phyloP scores from a whole-genome alignment of 495 filamentous ascomycete species.

The Aspergillus sclerotioniger region DNA sequence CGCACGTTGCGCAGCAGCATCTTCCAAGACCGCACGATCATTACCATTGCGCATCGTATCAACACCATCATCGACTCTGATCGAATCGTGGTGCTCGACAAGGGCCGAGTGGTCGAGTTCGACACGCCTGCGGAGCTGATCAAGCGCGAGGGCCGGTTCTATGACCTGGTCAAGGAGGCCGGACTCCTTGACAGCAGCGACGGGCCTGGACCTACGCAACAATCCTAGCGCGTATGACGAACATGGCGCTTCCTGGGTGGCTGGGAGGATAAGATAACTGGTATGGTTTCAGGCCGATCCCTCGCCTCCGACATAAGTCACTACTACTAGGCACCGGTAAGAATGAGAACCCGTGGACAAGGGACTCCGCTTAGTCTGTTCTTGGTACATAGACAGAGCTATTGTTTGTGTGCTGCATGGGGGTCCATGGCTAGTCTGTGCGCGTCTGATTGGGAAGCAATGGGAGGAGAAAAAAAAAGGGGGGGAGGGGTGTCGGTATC shows the following conservation, averaged over 20 bases:
- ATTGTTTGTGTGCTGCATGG: conserved; percentile 4
- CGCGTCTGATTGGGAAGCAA: conserved; percentile 1
- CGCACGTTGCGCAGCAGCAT: conserved; percentile 53
- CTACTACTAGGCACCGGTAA: conserved; percentile 4
- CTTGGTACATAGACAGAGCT: conserved; percentile 1
- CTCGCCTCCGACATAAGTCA: background rate
- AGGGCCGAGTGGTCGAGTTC: conserved; percentile 59
- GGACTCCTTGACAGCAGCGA: conserved; percentile 52
- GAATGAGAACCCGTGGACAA: background rate
- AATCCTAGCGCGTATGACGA: conserved; percentile 14
- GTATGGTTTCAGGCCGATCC: conserved; percentile 10
- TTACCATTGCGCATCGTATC: conserved; percentile 96
- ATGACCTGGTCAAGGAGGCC: conserved; percentile 56
- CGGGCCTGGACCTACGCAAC: conserved; percentile 28
- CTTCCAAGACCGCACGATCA: conserved; percentile 90
- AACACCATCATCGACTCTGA: conserved; percentile 96
- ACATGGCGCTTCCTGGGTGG: conserved; percentile 7
- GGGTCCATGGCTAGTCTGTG: conserved; percentile 11
- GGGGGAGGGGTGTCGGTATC: background rate
- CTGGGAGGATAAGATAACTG: background rate
- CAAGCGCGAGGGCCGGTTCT: conserved; percentile 52
- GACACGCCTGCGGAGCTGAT: conserved; percentile 56
- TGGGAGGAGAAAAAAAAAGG: background rate
- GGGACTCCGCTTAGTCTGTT: background rate
- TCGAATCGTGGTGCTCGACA: conserved; percentile 83